A percentile compares a stretch with the other conserved stretches of the same genome.
These are phyloP conservation scores for Penicillium cinerascens DNA, from an alignment of 495 filamentous ascomycete genomes.

Conservation along the genomic window DNA sequence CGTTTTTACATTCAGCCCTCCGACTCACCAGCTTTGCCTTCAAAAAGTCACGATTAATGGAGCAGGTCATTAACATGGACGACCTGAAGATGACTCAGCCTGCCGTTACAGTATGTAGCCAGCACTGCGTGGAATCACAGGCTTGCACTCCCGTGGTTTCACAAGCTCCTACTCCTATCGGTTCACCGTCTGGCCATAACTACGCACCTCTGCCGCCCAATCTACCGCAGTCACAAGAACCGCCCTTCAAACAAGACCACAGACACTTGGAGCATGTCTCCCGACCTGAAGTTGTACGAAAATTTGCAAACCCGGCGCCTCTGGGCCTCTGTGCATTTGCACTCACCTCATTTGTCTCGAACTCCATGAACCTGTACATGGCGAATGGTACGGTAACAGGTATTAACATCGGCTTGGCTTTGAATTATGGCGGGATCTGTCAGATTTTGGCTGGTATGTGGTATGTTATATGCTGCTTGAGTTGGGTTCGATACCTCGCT, in stretches of 20 bases:
- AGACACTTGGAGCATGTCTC: not conserved
- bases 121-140: constrained; percentile 1
- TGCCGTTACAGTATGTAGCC: not conserved
- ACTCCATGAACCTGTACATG: constrained; percentile 65
- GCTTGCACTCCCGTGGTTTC: not conserved
- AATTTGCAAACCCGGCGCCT: constrained; percentile 74
- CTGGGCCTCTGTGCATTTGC: constrained; percentile 78
- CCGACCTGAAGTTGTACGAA: constrained; percentile 53
- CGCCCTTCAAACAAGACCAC: constrained; percentile 4
- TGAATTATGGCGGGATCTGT: constrained; percentile 71
- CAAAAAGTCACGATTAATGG: constrained; percentile 9
- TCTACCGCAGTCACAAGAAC: not conserved
- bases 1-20: not conserved
- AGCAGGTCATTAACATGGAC: constrained; percentile 6
- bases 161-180: not conserved
- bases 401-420: constrained; percentile 60
- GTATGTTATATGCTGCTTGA: constrained; percentile 48
- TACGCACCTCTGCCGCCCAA: constrained; percentile 3
- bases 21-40: not conserved
- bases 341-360: constrained; percentile 80
- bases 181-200: constrained; percentile 2
- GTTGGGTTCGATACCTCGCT: not conserved
- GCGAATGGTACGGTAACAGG: constrained; percentile 51
- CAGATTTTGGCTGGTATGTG: constrained; percentile 90
- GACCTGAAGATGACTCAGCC: constrained; percentile 4